Evolutionary conservation across 163 green algal species (phyloP).

Genomic region (Scenedesmus sp.): DNA sequence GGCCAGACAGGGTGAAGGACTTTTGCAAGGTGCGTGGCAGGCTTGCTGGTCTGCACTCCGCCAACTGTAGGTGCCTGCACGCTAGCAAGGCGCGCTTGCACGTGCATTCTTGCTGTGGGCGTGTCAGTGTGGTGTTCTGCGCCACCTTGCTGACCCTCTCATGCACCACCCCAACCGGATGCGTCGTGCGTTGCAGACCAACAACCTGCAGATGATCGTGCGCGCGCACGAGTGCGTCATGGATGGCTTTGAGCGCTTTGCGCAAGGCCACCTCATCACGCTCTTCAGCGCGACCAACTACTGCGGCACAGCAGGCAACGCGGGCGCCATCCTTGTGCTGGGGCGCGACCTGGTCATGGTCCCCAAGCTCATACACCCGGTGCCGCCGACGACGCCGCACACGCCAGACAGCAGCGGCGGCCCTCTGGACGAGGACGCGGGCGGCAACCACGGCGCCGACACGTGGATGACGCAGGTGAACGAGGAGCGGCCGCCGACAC

Average conservation of each 20-base stretch:
- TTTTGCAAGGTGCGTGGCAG: conserved; percentile 92
- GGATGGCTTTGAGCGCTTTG: conserved; percentile 99
- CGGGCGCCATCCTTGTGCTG: conserved; percentile 97
- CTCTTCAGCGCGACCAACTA: conserved; percentile 99
- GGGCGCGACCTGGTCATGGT: conserved; percentile 98
- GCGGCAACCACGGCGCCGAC: conserved; percentile 64
- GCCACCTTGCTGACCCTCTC: neutral
- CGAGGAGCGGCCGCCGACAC: conserved; percentile 94
- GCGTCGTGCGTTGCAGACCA: conserved; percentile 79
- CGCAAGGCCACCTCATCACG: conserved; percentile 95
- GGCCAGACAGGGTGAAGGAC: conserved; percentile 96
- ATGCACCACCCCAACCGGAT: no score
- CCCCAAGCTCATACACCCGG: conserved; percentile 99
- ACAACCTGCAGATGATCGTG: conserved; percentile 99
- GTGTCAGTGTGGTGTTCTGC: neutral
- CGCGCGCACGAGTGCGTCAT: conserved; percentile 99
- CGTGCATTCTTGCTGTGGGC: neutral
- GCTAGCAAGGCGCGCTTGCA: neutral
- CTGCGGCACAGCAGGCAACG: conserved; percentile 98
- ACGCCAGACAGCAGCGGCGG: conserved; percentile 70
- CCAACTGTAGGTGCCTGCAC: neutral
- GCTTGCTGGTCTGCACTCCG: neutral
- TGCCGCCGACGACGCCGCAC: conserved; percentile 88
- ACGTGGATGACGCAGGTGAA: conserved; percentile 95
- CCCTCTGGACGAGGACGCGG: conserved; percentile 55